These are phyloP conservation scores for Clarkia xantiana DNA, from an alignment of 345 rosid genomes.

Conservation along the genomic window DNA sequence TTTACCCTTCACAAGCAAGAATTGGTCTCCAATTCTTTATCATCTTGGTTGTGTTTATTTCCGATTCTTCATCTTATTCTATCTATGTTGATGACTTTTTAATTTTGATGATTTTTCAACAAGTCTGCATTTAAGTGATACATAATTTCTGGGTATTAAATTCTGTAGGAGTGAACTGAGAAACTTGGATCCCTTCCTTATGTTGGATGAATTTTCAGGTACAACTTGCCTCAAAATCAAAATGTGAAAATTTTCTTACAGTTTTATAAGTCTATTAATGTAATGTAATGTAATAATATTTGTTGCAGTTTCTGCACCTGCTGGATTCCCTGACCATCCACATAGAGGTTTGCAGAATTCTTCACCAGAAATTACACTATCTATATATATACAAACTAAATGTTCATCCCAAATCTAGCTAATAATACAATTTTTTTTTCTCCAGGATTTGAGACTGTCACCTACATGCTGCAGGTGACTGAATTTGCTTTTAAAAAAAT, in stretches of 20 bases:
- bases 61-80: neutral
- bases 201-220: slow-evolving; percentile 93
- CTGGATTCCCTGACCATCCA: slow-evolving; percentile 99
- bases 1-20: too few relatives aligned
- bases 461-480: slow-evolving; percentile 74
- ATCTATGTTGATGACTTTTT: slow-evolving; percentile 2
- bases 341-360: slow-evolving; percentile 87
- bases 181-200: slow-evolving; percentile 77
- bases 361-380: too few relatives aligned
- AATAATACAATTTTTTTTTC: neutral
- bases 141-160: too few relatives aligned
- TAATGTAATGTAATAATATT: too few relatives aligned
- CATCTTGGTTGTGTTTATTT: too few relatives aligned
- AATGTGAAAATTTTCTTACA: too few relatives aligned
- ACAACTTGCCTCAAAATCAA: too few relatives aligned
- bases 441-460: slow-evolving; percentile 90
- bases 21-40: too few relatives aligned
- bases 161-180: slow-evolving; percentile 78
- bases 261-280: too few relatives aligned
- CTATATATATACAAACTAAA: too few relatives aligned
- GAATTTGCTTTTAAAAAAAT: neutral
- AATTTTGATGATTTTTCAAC: slow-evolving; percentile 4
- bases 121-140: too few relatives aligned
- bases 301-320: slow-evolving; percentile 75
- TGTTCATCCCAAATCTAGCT: too few relatives aligned